These are phyloP conservation scores for Mycena sp. DNA, from an alignment of 1,284 basidiomycete genomes.

Conservation along the genomic window DNA sequence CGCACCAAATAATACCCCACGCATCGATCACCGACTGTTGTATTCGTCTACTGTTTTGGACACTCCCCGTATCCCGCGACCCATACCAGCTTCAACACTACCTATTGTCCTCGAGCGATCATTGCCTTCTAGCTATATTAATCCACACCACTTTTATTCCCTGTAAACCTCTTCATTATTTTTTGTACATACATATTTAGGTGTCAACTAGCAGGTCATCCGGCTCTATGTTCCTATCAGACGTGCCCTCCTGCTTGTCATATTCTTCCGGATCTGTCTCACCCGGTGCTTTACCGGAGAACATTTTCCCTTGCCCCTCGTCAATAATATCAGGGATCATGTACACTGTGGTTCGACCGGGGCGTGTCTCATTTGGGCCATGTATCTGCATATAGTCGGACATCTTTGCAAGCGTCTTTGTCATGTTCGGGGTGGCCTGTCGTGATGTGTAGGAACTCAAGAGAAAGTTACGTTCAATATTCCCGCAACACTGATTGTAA, in stretches of 20 bases:
- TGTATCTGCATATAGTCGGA: not conserved
- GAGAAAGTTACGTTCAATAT: conserved; percentile 11
- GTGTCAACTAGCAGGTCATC: conserved; percentile 3
- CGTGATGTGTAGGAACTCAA: not conserved
- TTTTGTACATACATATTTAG: not conserved
- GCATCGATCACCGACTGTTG: not conserved
- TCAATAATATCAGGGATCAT: conserved; percentile 2
- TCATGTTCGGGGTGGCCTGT: conserved; percentile 6
- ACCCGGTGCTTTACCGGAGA: not conserved
- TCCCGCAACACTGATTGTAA: conserved; percentile 7
- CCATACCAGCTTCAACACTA: too few relatives aligned
- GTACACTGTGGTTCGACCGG: not conserved
- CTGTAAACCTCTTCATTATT: not conserved
- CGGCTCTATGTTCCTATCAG: not conserved
- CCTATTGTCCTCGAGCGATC: too few relatives aligned
- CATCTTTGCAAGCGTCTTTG: not conserved
- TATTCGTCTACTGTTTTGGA: too few relatives aligned
- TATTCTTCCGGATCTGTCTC: not conserved
- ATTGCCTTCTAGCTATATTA: too few relatives aligned
- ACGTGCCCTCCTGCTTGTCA: not conserved
- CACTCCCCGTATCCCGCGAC: too few relatives aligned
- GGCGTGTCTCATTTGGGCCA: not conserved
- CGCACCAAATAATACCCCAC: not conserved
- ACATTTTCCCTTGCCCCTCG: not conserved
- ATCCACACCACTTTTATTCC: not conserved